These are phyloP conservation scores for Vaccinium corymbosum DNA, from an alignment of 148 eudicot species.

Conservation along the genomic window DNA sequence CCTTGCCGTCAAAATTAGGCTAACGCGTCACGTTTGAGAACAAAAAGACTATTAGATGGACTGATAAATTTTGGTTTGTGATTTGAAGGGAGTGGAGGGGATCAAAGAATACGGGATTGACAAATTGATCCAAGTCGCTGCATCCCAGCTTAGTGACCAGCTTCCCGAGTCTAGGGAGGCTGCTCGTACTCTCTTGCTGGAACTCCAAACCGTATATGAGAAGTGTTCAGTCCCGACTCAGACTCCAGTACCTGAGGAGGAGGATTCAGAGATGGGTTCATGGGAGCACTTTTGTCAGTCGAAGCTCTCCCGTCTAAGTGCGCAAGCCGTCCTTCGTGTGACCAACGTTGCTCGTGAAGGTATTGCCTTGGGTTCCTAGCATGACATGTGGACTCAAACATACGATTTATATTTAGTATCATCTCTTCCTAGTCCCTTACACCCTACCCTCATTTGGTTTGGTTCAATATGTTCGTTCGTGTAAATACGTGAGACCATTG, in stretches of 20 bases:
- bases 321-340: slow-evolving; percentile 67
- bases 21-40: too few species aligned
- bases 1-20: too few species aligned
- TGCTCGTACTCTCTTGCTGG: slow-evolving; percentile 59
- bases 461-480: slow-evolving; percentile 7
- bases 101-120: slow-evolving; percentile 49
- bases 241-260: slow-evolving; percentile 32
- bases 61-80: not conserved
- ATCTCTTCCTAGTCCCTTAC: not conserved
- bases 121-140: slow-evolving; percentile 57
- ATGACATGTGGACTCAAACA: not conserved
- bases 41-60: not conserved
- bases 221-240: slow-evolving; percentile 22
- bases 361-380: slow-evolving; percentile 33
- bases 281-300: slow-evolving; percentile 64
- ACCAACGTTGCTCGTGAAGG: slow-evolving; percentile 46
- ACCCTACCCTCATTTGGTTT: slow-evolving; percentile 7
- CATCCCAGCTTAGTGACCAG: slow-evolving; percentile 66
- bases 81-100: slow-evolving; percentile 53
- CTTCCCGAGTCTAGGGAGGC: slow-evolving; percentile 78
- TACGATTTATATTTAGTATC: slow-evolving; percentile 7
- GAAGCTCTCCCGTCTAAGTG: slow-evolving; percentile 53
- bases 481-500: slow-evolving; percentile 18
- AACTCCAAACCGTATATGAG: slow-evolving; percentile 41
- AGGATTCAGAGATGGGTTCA: slow-evolving; percentile 31